Base-by-base conservation (phyloP, 1,284 basidiomycete species). In the Inonotus obliquus region DNA sequence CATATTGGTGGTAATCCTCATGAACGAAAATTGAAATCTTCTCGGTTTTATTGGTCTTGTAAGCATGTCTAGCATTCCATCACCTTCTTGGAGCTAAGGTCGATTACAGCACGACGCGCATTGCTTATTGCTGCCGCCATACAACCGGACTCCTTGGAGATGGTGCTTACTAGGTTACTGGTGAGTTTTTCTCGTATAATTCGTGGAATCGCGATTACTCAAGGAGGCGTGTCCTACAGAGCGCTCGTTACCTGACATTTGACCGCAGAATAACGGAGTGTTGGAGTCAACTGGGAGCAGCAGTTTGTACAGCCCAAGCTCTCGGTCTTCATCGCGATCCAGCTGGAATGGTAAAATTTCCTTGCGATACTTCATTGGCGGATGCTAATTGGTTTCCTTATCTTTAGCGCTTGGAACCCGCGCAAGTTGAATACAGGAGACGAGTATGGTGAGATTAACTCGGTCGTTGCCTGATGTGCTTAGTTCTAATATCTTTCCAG, bases 1-100 rank as follows among this genome's bases (percentile, higher is more conserved):
- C 80, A 84, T 67, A 86, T 94, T 69, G 90, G 81, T 21, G 92
- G 92, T 1, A 90, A 93, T 72, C 82, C 87, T 60, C 81, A 86
- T 54, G 85, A 79, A 39, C 80, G 90, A 63, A 81, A 89, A 69
- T 77, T 93, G 23, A 92, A 89, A 2, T 94, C 92, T 52, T 75
- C 94, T 62, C 81, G 92, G 63, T 95, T 93, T 76, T 96, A 96
- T 70, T 96, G 94, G 94, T 92, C 91, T 62, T 96, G 93, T 95
- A 69, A 75, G 91, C 79, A 19, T 27, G 38, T 32, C 41, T 32
- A 35, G 21, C 53, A 14, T 19, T 38, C 11, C 29, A 9, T 23
- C 21, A 29, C 10, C 17, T 39, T 49, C 64, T 37, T 66, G 38
- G 32, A 32, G 10, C 32, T 14, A 3, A n/a, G 21, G 29, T 47